Conservation (phyloP, 1,284 basidiomycete genomes). For the Pyrrhoderma noxium region DNA sequence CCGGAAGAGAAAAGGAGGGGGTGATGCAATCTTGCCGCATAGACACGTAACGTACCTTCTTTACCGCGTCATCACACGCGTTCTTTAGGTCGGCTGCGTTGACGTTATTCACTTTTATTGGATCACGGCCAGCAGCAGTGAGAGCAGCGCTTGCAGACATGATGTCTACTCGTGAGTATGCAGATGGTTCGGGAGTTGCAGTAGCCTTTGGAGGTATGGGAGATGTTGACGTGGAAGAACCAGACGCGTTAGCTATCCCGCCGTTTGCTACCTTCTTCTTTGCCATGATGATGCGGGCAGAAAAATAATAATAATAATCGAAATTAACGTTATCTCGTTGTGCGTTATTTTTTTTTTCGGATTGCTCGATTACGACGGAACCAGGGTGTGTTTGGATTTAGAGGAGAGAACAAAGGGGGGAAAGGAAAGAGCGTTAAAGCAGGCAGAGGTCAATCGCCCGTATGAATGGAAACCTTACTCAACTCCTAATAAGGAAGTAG, state of each 20-base stretch:
- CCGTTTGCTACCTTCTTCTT: slow-evolving; percentile 5
- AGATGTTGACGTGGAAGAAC: neutral
- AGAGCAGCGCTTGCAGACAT: slow-evolving; percentile 13
- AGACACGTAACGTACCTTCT: slow-evolving; percentile 60
- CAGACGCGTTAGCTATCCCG: slow-evolving; percentile 3
- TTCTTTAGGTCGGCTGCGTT: slow-evolving; percentile 80
- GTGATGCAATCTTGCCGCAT: no score
- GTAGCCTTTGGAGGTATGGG: neutral
- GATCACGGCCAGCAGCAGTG: slow-evolving; percentile 40
- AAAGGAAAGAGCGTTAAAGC: neutral
- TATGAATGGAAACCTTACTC: no score
- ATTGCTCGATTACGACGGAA: no score
- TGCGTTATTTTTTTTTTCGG: no score
- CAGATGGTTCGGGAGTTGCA: neutral
- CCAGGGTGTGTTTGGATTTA: no score
- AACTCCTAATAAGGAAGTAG: no score
- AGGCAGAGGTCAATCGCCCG: neutral
- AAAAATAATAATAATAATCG: neutral
- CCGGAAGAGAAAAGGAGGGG: no score
- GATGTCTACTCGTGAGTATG: slow-evolving; percentile 11
- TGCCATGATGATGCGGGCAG: slow-evolving; percentile 1
- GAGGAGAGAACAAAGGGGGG: neutral
- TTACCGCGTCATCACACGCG: slow-evolving; percentile 84
- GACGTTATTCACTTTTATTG: slow-evolving; percentile 79
- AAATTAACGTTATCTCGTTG: neutral